A percentile compares a stretch with the other conserved stretches of the same genome.
Conservation (phyloP, 2,329 filamentous ascomycete genomes). For the Phoma sp. region DNA sequence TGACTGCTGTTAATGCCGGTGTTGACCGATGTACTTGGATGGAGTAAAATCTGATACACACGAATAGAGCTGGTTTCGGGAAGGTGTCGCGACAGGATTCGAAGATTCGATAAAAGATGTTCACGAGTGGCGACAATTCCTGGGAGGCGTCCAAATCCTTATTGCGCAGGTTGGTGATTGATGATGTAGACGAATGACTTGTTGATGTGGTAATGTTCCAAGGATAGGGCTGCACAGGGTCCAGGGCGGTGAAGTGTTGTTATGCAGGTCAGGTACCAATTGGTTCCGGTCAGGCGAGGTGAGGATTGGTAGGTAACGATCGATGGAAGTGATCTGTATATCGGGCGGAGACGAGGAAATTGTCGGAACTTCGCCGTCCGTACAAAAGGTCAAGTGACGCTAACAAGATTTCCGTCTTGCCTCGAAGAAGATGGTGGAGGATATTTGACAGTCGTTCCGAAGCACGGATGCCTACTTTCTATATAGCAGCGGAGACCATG, state of each 20-base stretch:
- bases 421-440: slow-evolving; percentile 25
- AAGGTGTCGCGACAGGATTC: slow-evolving; percentile 2
- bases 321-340: slow-evolving; percentile 11
- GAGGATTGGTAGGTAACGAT: slow-evolving; percentile 13
- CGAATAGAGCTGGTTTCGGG: not conserved
- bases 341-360: slow-evolving; percentile 8
- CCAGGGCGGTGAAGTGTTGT: slow-evolving; percentile 12
- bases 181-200: not conserved
- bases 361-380: slow-evolving; percentile 14
- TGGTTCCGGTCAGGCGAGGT: slow-evolving; percentile 14
- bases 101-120: not conserved
- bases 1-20: slow-evolving; percentile 26
- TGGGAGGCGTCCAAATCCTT: not conserved
- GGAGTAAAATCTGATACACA: not conserved
- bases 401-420: slow-evolving; percentile 31
- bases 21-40: slow-evolving; percentile 25
- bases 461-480: slow-evolving; percentile 22
- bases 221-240: slow-evolving; percentile 11
- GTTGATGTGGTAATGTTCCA: slow-evolving; percentile 2
- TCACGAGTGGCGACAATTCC: not conserved
- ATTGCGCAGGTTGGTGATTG: not conserved
- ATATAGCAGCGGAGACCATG: slow-evolving; percentile 28
- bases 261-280: slow-evolving; percentile 16
- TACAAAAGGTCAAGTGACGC: slow-evolving; percentile 38
- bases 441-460: slow-evolving; percentile 32